phyloP scores from a whole-genome alignment of 192 early-diverging fungal species.

The Coemansia sp. region DNA sequence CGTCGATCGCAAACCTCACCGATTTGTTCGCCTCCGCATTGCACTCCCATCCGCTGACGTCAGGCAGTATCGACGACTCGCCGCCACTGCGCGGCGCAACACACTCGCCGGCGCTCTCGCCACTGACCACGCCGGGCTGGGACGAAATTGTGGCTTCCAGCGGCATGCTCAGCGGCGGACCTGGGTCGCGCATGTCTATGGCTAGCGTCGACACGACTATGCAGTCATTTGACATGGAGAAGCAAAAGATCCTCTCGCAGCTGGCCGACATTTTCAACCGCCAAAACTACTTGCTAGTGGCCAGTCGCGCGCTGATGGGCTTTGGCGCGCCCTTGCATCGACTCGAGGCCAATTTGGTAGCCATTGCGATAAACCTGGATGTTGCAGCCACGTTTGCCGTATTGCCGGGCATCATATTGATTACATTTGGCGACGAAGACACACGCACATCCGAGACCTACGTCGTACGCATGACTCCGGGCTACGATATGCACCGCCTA shows the following conservation, averaged over 20 bases:
- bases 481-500: constrained; percentile 73
- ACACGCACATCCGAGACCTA: constrained; percentile 79
- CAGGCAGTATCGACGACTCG: constrained; percentile 4
- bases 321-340: constrained; percentile 74
- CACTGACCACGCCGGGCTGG: constrained; percentile 46
- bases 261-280: constrained; percentile 72
- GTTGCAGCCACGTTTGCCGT: constrained; percentile 70
- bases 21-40: constrained; percentile 7
- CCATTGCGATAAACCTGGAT: constrained; percentile 65
- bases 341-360: constrained; percentile 66
- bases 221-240: constrained; percentile 46
- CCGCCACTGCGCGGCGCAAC: constrained; percentile 12
- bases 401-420: constrained; percentile 73
- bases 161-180: constrained; percentile 47
- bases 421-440: constrained; percentile 71
- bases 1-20: constrained; percentile 27
- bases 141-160: constrained; percentile 52
- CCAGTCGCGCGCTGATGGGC: constrained; percentile 68
- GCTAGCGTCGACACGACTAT: constrained; percentile 38
- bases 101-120: constrained; percentile 30
- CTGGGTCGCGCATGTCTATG: constrained; percentile 43
- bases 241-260: constrained; percentile 56
- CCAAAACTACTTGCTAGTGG: constrained; percentile 67
- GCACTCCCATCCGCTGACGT: constrained; percentile 19
- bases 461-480: constrained; percentile 62